These are phyloP conservation scores for Wickerhamomyces canadensis DNA, from an alignment of 805 yeast genomes.

Conservation along the genomic window DNA sequence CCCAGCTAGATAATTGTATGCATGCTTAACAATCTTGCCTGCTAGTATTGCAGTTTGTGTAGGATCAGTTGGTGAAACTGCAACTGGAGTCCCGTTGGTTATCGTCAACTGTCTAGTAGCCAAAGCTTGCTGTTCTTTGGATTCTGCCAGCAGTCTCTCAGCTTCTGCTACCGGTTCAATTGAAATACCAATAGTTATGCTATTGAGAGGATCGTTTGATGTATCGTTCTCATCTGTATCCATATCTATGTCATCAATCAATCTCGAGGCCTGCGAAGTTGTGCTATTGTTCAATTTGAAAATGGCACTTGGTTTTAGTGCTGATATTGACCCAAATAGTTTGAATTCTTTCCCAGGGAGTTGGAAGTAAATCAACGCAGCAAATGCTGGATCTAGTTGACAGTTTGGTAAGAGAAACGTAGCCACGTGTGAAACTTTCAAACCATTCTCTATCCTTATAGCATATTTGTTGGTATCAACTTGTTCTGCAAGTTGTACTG, in stretches of 20 bases:
- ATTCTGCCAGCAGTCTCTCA: conserved; percentile 44
- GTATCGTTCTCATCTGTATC: conserved; percentile 34
- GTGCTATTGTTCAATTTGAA: conserved; percentile 60
- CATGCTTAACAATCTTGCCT: conserved; percentile 83
- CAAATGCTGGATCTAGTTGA: conserved; percentile 58
- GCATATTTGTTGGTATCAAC: conserved; percentile 66
- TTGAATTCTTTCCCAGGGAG: conserved; percentile 51
- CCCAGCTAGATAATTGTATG: conserved; percentile 87
- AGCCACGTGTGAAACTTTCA: conserved; percentile 71
- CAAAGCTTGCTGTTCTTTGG: conserved; percentile 16
- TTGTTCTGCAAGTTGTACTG: conserved; percentile 48
- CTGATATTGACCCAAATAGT: conserved; percentile 57
- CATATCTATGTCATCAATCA: conserved; percentile 53
- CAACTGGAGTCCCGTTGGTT: conserved; percentile 11
- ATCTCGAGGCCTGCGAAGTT: conserved; percentile 22
- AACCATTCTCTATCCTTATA: conserved; percentile 55
- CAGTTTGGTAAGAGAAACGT: conserved; percentile 82
- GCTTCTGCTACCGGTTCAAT: conserved; percentile 76
- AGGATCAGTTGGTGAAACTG: conserved; percentile 31
- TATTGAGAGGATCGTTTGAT: conserved; percentile 20
- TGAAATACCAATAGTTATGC: conserved; percentile 72
- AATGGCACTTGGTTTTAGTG: conserved; percentile 83
- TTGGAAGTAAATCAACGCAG: conserved; percentile 88
- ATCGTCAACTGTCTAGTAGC: conserved; percentile 12
- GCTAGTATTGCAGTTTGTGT: conserved; percentile 58